Evolutionary conservation across 257 asterid species (phyloP).

Genomic region (Thymus quinquecostatus): DNA sequence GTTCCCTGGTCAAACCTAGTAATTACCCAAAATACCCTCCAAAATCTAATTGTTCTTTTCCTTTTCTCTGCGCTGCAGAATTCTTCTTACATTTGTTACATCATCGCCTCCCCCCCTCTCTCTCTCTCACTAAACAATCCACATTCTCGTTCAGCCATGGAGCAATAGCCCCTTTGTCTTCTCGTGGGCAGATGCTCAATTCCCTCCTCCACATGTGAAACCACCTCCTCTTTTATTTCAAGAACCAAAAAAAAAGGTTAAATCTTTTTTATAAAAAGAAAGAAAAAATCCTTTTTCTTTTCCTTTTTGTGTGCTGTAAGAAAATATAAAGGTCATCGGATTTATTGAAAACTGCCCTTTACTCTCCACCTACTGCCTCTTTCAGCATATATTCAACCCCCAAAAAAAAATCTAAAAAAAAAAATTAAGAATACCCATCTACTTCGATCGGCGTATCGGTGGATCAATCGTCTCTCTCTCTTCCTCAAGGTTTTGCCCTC

Average conservation of each 20-base stretch:
- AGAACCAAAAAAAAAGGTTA: conserved; percentile 10
- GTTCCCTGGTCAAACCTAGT: conserved; percentile 18
- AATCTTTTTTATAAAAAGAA: neutral
- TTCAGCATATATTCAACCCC: conserved; percentile 22
- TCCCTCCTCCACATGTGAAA: conserved; percentile 29
- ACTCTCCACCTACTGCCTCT: conserved; percentile 41
- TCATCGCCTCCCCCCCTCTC: conserved; percentile 24
- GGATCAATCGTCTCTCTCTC: conserved; percentile 27
- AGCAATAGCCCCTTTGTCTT: conserved; percentile 35
- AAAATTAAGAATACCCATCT: conserved; percentile 5
- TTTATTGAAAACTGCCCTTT: conserved; percentile 32
- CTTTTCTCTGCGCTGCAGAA: neutral
- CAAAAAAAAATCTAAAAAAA: neutral
- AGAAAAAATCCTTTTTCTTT: neutral
- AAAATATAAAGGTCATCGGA: conserved; percentile 18
- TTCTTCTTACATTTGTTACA: neutral
- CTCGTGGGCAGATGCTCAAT: conserved; percentile 32
- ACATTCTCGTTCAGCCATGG: conserved; percentile 43
- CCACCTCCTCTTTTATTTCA: conserved; percentile 7
- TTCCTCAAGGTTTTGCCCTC: conserved; percentile 32
- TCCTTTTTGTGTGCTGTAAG: neutral
- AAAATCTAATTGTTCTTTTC: neutral
- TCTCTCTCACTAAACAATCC: conserved; percentile 28
- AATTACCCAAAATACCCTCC: conserved; percentile 31
- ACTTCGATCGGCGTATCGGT: conserved; percentile 39